phyloP scores from a whole-genome alignment of 1,284 basidiomycete species.

The Lignosus rhinocerotis region DNA sequence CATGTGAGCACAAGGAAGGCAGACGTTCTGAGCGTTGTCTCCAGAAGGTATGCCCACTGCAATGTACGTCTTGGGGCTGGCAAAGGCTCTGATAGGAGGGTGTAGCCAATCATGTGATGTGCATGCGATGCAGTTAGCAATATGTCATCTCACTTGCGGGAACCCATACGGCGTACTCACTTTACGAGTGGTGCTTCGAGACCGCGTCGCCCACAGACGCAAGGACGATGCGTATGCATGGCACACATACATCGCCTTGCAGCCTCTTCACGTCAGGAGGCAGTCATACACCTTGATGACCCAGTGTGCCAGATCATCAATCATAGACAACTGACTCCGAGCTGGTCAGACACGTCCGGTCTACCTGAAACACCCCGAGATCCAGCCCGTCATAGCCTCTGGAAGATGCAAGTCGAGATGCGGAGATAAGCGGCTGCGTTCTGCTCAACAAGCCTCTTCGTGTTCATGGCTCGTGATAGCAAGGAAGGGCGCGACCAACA shows the following conservation, averaged over 20 bases:
- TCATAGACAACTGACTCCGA: not conserved
- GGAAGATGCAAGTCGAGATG: constrained; percentile 42
- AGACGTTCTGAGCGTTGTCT: not conserved
- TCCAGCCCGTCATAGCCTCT: constrained; percentile 36
- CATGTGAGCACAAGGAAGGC: not conserved
- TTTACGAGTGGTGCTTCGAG: not conserved
- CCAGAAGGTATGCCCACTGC: not conserved
- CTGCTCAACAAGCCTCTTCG: constrained; percentile 1
- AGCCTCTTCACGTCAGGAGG: not conserved
- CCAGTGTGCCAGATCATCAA: not conserved
- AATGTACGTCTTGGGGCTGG: not conserved
- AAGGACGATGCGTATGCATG: not conserved
- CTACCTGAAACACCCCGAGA: constrained; percentile 35
- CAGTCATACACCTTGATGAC: not conserved
- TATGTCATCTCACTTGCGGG: constrained; percentile 1
- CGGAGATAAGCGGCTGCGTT: constrained; percentile 30
- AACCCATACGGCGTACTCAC: not conserved
- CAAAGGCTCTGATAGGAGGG: not conserved
- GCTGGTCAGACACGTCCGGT: constrained; percentile 20
- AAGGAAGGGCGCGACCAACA: constrained; percentile 35
- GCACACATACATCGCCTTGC: not conserved
- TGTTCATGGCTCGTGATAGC: constrained; percentile 21
- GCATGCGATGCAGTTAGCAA: not conserved
- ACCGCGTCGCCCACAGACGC: not conserved
- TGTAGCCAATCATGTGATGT: not conserved